phyloP scores from a whole-genome alignment of 176 grass and related monocot species.

The Triticum aestivum region IWGSC_CS_RefSeq_v2.1 NC_057810.1:181955115-181955614 shows the following conservation, averaged over 20 bases:
- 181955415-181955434: not conserved
- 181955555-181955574: not conserved
- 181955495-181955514: not conserved
- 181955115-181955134: not conserved
- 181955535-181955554: not conserved
- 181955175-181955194: not conserved
- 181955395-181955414: not conserved
- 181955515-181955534: not conserved
- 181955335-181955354: not conserved
- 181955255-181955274: not conserved
- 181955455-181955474: not conserved
- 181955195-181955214: not conserved
- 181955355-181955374: not conserved
- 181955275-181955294: conserved; percentile 4
- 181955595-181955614: not conserved
- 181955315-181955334: not conserved
- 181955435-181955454: not conserved
- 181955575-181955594: not conserved
- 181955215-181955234: not conserved
- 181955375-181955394: not conserved
- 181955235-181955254: not conserved
- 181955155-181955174: not conserved
- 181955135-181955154: not conserved
- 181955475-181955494: not conserved
- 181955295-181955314: conserved; percentile 4